Evolutionary conservation across 2,329 filamentous ascomycete genomes (phyloP).

Genomic region (Exophiala bonariae): DNA sequence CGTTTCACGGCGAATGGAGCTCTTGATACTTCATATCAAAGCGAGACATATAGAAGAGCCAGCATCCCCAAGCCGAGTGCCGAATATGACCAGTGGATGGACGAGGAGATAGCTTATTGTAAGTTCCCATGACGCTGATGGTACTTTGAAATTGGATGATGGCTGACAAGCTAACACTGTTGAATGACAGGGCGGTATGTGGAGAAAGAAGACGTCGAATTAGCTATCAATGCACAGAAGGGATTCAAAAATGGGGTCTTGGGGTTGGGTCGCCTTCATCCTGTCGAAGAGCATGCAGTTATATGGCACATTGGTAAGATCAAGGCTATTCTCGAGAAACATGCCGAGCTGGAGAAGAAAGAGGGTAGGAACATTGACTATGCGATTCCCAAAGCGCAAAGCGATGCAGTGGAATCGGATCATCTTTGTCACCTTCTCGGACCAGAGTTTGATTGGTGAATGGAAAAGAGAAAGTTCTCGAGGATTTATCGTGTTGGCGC

Average conservation of each 20-base stretch:
- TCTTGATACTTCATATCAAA: conserved; percentile 22
- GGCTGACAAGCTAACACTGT: too few species aligned
- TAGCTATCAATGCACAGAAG: conserved; percentile 23
- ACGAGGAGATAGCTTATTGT: conserved; percentile 25
- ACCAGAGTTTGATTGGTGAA: conserved; percentile 17
- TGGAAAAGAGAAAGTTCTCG: too few species aligned
- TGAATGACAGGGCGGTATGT: conserved; percentile 11
- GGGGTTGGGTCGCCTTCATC: conserved; percentile 19
- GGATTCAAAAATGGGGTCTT: conserved; percentile 23
- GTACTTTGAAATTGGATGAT: too few species aligned
- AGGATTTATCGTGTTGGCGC: too few species aligned
- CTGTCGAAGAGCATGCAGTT: conserved; percentile 23
- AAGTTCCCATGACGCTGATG: too few species aligned
- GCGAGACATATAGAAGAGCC: conserved; percentile 24
- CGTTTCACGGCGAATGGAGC: conserved; percentile 23
- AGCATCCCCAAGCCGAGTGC: conserved; percentile 20
- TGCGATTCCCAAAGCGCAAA: conserved; percentile 20
- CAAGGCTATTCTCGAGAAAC: conserved; percentile 11
- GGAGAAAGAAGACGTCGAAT: conserved; percentile 22
- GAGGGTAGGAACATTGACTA: conserved; percentile 21
- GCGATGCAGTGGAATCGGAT: conserved; percentile 19
- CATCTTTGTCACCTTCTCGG: conserved; percentile 20
- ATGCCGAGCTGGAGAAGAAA: conserved; percentile 21
- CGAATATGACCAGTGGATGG: conserved; percentile 24
- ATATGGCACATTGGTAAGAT: conserved; percentile 27